Percentiles rank a stretch among this genome's conserved stretches.
Conservation (phyloP, 257 asterid genomes). For the Nicotiana tabacum region DNA sequence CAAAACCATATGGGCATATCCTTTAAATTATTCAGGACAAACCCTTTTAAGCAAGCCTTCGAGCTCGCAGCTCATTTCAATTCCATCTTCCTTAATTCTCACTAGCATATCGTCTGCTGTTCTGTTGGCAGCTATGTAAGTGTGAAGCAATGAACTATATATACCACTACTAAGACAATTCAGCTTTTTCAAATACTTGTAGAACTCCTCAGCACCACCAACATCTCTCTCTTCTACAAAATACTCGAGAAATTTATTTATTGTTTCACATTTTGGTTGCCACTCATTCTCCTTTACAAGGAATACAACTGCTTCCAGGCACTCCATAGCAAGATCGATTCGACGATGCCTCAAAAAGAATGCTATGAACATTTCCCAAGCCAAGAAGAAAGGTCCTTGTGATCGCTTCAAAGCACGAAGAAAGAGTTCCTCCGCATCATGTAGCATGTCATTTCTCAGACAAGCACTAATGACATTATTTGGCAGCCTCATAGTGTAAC, state of each 20-base stretch:
- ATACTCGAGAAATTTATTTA: slow-evolving; percentile 29
- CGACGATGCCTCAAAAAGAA: slow-evolving; percentile 36
- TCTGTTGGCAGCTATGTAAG: slow-evolving; percentile 49
- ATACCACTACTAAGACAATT: slow-evolving; percentile 31
- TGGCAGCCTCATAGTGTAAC: slow-evolving; percentile 49
- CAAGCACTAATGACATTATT: slow-evolving; percentile 42
- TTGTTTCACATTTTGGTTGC: slow-evolving; percentile 34
- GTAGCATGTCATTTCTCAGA: slow-evolving; percentile 40
- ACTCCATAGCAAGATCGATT: slow-evolving; percentile 34
- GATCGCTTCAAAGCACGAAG: slow-evolving; percentile 32
- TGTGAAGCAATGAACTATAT: slow-evolving; percentile 39
- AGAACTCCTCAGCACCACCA: slow-evolving; percentile 56
- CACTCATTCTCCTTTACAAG: slow-evolving; percentile 23
- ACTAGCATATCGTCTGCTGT: slow-evolving; percentile 24
- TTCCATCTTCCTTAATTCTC: slow-evolving; percentile 50
- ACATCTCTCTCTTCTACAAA: slow-evolving; percentile 42
- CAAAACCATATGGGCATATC: not conserved
- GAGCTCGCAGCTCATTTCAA: slow-evolving; percentile 37
- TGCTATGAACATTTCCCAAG: slow-evolving; percentile 48
- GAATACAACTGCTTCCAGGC: slow-evolving; percentile 40
- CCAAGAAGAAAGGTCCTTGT: slow-evolving; percentile 45
- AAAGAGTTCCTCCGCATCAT: slow-evolving; percentile 52
- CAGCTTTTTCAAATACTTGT: slow-evolving; percentile 44
- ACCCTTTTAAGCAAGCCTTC: slow-evolving; percentile 33
- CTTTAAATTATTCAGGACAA: slow-evolving; percentile 22